Conservation (phyloP, 176 grass and related monocot species). For the Phoenix dactylifera region DNA sequence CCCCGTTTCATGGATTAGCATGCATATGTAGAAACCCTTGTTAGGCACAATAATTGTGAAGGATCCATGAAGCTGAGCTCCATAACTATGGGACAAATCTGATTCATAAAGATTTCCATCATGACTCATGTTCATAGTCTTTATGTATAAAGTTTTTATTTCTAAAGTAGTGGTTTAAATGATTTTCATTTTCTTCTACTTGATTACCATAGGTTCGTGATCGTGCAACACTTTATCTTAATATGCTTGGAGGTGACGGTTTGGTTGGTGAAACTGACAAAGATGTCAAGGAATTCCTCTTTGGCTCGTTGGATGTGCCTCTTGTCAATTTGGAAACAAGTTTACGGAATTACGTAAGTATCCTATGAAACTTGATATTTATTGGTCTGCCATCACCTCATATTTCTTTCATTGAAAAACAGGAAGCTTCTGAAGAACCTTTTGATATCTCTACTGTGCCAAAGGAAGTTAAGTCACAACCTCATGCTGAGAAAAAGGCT, state of each 20-base stretch:
- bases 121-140: no score
- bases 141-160: no score
- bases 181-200: no score
- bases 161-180: no score
- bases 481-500: conserved; percentile 85
- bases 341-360: conserved; percentile 71
- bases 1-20: no score
- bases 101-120: no score
- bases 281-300: conserved; percentile 84
- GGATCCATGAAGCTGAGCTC: no score
- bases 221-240: conserved; percentile 81
- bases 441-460: conserved; percentile 83
- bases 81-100: no score
- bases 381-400: conserved; percentile 8
- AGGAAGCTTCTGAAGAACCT: conserved; percentile 79
- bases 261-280: conserved; percentile 60
- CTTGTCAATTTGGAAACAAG: conserved; percentile 86
- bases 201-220: conserved; percentile 59
- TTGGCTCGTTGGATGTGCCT: conserved; percentile 90
- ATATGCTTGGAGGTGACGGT: conserved; percentile 60
- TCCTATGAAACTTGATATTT: background rate
- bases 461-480: conserved; percentile 82
- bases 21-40: no score
- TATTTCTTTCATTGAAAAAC: conserved; percentile 12
- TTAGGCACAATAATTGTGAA: no score